Percentiles rank a stretch among this genome's conserved stretches.
Evolutionary conservation across 345 rosid species (phyloP).

Genomic region (Noccaea caerulescens): DNA sequence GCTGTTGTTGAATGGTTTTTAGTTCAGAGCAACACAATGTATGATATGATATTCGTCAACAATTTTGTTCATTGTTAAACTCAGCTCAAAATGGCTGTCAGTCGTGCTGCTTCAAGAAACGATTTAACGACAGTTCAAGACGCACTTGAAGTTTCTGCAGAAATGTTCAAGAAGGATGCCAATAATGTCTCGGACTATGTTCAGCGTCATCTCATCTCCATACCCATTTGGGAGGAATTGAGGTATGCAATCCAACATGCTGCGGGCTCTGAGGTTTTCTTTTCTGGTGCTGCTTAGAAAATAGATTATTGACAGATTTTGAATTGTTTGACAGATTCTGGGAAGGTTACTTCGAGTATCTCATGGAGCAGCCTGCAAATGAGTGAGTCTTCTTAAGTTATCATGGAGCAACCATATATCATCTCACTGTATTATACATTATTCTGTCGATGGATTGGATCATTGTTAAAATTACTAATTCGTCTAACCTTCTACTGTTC

Average conservation of each 20-base stretch:
- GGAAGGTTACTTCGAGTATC: constrained; percentile 96
- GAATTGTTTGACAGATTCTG: constrained; percentile 69
- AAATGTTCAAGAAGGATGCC: constrained; percentile 89
- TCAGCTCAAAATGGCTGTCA: constrained; percentile 95
- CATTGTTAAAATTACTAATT: constrained; percentile 28
- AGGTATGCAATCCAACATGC: constrained; percentile 50
- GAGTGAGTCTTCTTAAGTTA: constrained; percentile 58
- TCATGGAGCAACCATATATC: background rate
- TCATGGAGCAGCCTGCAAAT: constrained; percentile 83
- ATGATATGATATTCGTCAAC: constrained; percentile 12
- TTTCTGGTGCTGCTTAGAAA: constrained; percentile 9
- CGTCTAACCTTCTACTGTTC: constrained; percentile 7
- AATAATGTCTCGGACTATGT: constrained; percentile 90
- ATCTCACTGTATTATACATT: constrained; percentile 3
- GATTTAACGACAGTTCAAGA: constrained; percentile 88
- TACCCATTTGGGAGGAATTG: constrained; percentile 97
- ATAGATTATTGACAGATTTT: constrained; percentile 23
- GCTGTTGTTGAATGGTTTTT: constrained; percentile 21
- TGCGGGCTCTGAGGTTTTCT: constrained; percentile 1
- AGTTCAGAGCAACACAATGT: background rate
- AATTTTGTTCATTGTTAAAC: constrained; percentile 25
- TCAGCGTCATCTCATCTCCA: constrained; percentile 90
- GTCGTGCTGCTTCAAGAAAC: constrained; percentile 91
- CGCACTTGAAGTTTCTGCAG: constrained; percentile 98
- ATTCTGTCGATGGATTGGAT: constrained; percentile 11